Percentiles rank a stretch among this genome's conserved stretches.
Conservation (phyloP, 768 basidiomycete genomes). For the Daedalea quercina region DNA sequence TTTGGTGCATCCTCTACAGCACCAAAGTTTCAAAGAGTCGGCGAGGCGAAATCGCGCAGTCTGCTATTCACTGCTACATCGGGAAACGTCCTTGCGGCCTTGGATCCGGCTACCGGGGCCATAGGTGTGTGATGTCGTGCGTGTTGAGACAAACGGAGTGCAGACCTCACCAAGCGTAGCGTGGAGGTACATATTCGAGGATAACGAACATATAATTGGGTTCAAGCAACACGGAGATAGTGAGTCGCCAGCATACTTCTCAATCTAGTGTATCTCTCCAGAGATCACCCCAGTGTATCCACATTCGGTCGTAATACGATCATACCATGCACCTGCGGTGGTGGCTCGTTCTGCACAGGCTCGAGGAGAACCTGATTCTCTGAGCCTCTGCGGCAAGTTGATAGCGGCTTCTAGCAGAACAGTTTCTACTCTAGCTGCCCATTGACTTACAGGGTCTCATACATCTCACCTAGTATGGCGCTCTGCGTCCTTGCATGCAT, state of each 20-base stretch:
- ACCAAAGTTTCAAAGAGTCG: constrained; percentile 50
- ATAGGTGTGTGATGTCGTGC: constrained; percentile 45
- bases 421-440: too few species aligned
- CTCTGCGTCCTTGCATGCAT: too few species aligned
- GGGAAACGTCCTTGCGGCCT: constrained; percentile 73
- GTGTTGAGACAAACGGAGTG: background rate
- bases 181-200: constrained; percentile 79
- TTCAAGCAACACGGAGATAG: constrained; percentile 55
- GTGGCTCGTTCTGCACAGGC: too few species aligned
- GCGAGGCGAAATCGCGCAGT: constrained; percentile 26
- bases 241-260: constrained; percentile 39
- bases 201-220: constrained; percentile 57
- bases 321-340: too few species aligned
- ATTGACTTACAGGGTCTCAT: too few species aligned
- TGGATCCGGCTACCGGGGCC: constrained; percentile 61
- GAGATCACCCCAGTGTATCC: background rate
- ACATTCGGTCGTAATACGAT: too few species aligned
- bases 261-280: too few species aligned
- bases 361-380: too few species aligned
- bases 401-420: too few species aligned
- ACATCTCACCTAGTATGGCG: too few species aligned
- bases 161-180: constrained; percentile 31
- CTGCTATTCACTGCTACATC: constrained; percentile 60
- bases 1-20: constrained; percentile 40
- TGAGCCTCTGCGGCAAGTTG: too few species aligned